Percentiles rank a stretch among this genome's conserved stretches.
Evolutionary conservation across 2,329 filamentous ascomycete genomes (phyloP).

Genomic region (Colletotrichum simmondsii): DNA sequence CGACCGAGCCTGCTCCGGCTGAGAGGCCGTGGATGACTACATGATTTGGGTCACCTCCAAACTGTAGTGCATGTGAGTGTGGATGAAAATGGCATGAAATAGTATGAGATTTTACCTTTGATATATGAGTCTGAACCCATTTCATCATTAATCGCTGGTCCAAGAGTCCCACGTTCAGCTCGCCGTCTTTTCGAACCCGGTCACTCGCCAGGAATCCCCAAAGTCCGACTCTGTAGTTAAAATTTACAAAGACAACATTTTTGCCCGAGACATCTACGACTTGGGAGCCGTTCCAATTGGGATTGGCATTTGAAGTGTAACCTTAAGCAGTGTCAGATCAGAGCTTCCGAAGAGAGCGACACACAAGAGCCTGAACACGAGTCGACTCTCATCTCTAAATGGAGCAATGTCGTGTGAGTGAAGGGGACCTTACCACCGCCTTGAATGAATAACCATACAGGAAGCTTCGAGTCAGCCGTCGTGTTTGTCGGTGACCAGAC

Average conservation of each 20-base stretch:
- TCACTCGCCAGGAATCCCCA: slow-evolving; percentile 72
- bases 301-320: slow-evolving; percentile 59
- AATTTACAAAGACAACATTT: slow-evolving; percentile 66
- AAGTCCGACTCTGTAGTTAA: slow-evolving; percentile 72
- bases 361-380: not conserved
- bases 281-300: slow-evolving; percentile 61
- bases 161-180: slow-evolving; percentile 71
- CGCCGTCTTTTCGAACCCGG: slow-evolving; percentile 63
- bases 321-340: slow-evolving; percentile 42
- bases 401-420: not conserved
- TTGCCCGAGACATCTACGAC: slow-evolving; percentile 56
- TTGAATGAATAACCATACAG: slow-evolving; percentile 71
- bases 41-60: slow-evolving; percentile 68
- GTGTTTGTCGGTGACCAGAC: slow-evolving; percentile 70
- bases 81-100: not conserved
- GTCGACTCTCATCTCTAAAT: not conserved
- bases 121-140: slow-evolving; percentile 72
- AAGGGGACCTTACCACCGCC: slow-evolving; percentile 51
- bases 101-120: slow-evolving; percentile 45
- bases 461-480: slow-evolving; percentile 63
- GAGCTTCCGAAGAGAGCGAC: not conserved
- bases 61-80: slow-evolving; percentile 43
- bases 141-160: slow-evolving; percentile 70
- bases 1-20: slow-evolving; percentile 69
- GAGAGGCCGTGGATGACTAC: slow-evolving; percentile 72